A percentile compares a stretch with the other conserved stretches of the same genome.
Conservation (phyloP, 257 asterid genomes). For the Nicotiana attenuata region DNA sequence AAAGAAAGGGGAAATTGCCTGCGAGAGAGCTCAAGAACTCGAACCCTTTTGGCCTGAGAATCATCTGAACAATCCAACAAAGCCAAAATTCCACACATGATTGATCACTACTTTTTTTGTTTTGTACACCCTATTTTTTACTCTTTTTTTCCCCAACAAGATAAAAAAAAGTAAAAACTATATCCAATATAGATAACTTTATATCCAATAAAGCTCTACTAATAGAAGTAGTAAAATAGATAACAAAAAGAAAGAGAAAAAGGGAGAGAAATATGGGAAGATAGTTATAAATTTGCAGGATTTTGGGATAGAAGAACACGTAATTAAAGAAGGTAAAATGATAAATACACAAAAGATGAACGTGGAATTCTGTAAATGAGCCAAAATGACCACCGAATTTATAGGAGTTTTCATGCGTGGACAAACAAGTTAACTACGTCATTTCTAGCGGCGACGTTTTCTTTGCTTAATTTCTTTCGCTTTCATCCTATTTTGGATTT, state of each 20-base stretch:
- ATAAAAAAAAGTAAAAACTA: background rate
- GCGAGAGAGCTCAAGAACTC: slow-evolving; percentile 99
- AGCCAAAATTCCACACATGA: slow-evolving; percentile 92
- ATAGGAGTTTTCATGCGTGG: slow-evolving; percentile 16
- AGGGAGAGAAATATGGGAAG: background rate
- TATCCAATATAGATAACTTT: too few species aligned
- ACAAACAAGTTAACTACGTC: background rate
- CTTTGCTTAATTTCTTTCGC: background rate
- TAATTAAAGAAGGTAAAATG: background rate
- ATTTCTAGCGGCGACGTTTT: slow-evolving; percentile 6
- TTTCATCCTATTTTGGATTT: background rate
- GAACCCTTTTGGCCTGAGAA: slow-evolving; percentile 87
- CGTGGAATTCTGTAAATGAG: background rate
- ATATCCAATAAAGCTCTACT: too few species aligned
- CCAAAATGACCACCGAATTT: slow-evolving; percentile 17
- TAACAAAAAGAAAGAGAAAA: too few species aligned
- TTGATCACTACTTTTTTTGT: background rate
- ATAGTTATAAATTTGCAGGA: background rate
- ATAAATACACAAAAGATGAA: background rate
- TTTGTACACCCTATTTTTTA: too few species aligned
- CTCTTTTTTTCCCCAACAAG: background rate
- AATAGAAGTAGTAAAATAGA: too few species aligned
- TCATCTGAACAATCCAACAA: slow-evolving; percentile 87
- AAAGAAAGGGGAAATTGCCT: slow-evolving; percentile 34
- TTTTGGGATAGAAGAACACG: background rate